phyloP scores from a whole-genome alignment of 768 basidiomycete species.

The Hortiboletus campestris region DNA sequence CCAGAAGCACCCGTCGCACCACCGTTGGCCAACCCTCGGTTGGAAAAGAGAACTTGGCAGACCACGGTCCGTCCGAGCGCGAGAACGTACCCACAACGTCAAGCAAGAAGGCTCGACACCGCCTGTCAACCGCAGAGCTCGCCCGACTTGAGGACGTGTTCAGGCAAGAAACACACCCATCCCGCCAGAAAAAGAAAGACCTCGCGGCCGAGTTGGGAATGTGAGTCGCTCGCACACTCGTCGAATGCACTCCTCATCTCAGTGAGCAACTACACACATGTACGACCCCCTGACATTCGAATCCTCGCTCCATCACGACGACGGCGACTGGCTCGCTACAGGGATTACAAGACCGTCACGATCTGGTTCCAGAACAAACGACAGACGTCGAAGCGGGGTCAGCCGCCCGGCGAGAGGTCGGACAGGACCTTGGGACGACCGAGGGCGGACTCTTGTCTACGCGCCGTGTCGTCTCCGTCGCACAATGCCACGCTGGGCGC shows the following conservation, averaged over 20 bases:
- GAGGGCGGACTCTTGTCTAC: constrained; percentile 21
- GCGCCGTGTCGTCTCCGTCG: constrained; percentile 31
- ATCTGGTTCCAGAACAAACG: constrained; percentile 86
- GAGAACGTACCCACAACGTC: neutral
- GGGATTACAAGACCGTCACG: constrained; percentile 49
- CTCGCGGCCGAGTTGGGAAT: constrained; percentile 28
- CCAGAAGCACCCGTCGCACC: constrained; percentile 29
- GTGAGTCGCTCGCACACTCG: constrained; percentile 15
- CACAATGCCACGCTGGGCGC: constrained; percentile 25
- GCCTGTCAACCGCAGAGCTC: constrained; percentile 34
- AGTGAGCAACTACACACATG: neutral
- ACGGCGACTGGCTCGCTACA: constrained; percentile 8
- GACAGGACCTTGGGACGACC: neutral
- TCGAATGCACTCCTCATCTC: neutral
- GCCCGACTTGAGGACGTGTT: constrained; percentile 29
- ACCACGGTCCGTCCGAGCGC: neutral
- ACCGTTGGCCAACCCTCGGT: constrained; percentile 1
- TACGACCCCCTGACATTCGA: neutral
- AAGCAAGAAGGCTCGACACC: constrained; percentile 35
- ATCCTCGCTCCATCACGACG: too few relatives aligned
- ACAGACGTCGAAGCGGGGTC: constrained; percentile 44
- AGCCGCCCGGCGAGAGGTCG: neutral
- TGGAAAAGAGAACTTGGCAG: constrained; percentile 18
- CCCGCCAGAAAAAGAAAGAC: constrained; percentile 29
- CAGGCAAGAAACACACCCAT: constrained; percentile 29